Evolutionary conservation across 2,329 filamentous ascomycete genomes (phyloP).

Genomic region (Didymella segeticola): DNA sequence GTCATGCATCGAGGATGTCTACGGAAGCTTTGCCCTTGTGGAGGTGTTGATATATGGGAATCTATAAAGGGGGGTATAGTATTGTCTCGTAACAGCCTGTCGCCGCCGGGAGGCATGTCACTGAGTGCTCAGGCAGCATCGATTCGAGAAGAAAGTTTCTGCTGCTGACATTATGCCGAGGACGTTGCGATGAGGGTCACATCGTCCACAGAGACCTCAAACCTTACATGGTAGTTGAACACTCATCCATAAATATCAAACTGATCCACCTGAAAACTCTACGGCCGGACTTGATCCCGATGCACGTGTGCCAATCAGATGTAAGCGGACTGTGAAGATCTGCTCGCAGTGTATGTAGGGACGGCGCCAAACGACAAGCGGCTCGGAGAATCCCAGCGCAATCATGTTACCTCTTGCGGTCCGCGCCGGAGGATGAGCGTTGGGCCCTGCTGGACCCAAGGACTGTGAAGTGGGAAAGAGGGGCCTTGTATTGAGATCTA

Average conservation of each 20-base stretch:
- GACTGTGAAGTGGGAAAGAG: background rate
- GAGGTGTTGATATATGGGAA: background rate
- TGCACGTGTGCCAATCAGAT: background rate
- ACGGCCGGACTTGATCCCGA: background rate
- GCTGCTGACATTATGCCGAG: background rate
- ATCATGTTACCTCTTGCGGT: too few species aligned
- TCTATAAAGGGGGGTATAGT: background rate
- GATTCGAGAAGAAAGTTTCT: background rate
- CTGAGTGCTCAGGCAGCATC: background rate
- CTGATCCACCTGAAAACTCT: background rate
- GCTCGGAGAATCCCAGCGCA: background rate
- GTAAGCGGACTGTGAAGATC: background rate
- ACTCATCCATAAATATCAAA: background rate
- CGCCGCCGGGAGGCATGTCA: background rate
- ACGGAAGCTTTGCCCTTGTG: background rate
- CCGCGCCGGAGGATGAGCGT: conserved; percentile 1
- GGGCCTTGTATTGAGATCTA: background rate
- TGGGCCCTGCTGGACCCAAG: background rate
- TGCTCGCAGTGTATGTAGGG: background rate
- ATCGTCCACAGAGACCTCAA: background rate
- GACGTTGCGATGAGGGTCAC: background rate
- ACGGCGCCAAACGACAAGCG: background rate
- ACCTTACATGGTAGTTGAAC: background rate
- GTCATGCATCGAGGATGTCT: background rate
- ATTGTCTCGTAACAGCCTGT: background rate